These are phyloP conservation scores for Coemansia interrupta DNA, from an alignment of 192 early-diverging fungal species.

Conservation along the genomic window DNA sequence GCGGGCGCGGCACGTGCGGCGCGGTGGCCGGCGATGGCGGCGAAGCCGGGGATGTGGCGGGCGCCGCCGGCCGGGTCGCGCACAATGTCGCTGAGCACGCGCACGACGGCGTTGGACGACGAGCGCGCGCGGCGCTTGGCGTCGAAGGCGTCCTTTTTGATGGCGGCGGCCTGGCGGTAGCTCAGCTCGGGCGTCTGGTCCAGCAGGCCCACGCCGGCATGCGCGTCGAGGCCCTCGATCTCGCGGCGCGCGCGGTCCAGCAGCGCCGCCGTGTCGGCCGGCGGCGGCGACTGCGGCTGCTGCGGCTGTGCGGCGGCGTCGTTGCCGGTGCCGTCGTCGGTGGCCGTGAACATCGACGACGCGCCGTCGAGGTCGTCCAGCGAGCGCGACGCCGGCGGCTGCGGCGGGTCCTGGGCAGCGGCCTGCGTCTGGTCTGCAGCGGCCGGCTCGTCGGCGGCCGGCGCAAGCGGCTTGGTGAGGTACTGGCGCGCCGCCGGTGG, in stretches of 20 bases:
- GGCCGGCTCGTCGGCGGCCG: not conserved
- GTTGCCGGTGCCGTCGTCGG: conserved; percentile 16
- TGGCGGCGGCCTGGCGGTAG: conserved; percentile 34
- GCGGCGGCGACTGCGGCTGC: not conserved
- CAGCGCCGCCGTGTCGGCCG: conserved; percentile 36
- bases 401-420: not conserved
- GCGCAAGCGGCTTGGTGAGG: conserved; percentile 19
- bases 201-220: conserved; percentile 46
- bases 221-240: conserved; percentile 44
- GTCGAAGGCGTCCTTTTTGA: conserved; percentile 19
- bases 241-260: conserved; percentile 38
- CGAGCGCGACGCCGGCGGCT: conserved; percentile 1
- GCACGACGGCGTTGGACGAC: conserved; percentile 42
- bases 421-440: not conserved
- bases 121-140: conserved; percentile 34
- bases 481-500: conserved; percentile 19
- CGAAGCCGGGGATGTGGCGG: conserved; percentile 1
- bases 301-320: conserved; percentile 2
- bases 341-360: conserved; percentile 43
- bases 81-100: conserved; percentile 44
- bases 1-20: not conserved
- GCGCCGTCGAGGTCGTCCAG: conserved; percentile 24
- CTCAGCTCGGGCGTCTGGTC: conserved; percentile 48
- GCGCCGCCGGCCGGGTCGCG: conserved; percentile 20
- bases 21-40: not conserved